Percentiles rank a stretch among this genome's conserved stretches.
phyloP scores from a whole-genome alignment of 2,329 filamentous ascomycete species.

The Calonectria pteridis region DNA sequence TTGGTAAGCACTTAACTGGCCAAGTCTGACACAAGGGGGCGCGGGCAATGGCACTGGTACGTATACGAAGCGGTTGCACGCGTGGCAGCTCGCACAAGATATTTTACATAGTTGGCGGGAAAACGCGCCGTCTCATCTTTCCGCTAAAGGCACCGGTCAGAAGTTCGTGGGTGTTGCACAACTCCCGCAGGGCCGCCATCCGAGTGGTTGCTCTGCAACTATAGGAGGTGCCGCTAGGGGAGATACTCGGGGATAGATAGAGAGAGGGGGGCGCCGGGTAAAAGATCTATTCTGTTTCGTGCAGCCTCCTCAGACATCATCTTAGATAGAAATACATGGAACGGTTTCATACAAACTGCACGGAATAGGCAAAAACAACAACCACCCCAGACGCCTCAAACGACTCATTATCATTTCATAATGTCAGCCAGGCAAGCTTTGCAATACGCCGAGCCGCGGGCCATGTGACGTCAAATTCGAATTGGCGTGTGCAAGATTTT shows the following conservation, averaged over 20 bases:
- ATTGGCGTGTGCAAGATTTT: constrained; percentile 23
- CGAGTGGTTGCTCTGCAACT: neutral
- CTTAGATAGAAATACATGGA: constrained; percentile 3
- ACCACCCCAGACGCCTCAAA: neutral
- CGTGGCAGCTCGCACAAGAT: neutral
- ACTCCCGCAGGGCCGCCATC: neutral
- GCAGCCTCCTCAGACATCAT: no score
- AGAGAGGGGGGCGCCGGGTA: neutral
- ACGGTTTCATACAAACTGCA: neutral
- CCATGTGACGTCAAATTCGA: neutral
- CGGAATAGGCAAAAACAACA: neutral
- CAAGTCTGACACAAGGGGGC: constrained; percentile 2
- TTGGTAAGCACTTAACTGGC: constrained; percentile 2
- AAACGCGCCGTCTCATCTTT: neutral
- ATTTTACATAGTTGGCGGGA: neutral
- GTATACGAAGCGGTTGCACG: neutral
- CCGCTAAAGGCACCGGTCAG: neutral
- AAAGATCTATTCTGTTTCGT: neutral
- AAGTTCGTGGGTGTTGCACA: neutral
- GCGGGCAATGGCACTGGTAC: neutral
- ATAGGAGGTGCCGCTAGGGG: neutral
- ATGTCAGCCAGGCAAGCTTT: neutral
- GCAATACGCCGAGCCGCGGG: neutral
- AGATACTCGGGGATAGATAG: neutral
- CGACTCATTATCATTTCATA: neutral